These are phyloP conservation scores for Xylaria grammica DNA, from an alignment of 495 filamentous ascomycete genomes.

Conservation along the genomic window DNA sequence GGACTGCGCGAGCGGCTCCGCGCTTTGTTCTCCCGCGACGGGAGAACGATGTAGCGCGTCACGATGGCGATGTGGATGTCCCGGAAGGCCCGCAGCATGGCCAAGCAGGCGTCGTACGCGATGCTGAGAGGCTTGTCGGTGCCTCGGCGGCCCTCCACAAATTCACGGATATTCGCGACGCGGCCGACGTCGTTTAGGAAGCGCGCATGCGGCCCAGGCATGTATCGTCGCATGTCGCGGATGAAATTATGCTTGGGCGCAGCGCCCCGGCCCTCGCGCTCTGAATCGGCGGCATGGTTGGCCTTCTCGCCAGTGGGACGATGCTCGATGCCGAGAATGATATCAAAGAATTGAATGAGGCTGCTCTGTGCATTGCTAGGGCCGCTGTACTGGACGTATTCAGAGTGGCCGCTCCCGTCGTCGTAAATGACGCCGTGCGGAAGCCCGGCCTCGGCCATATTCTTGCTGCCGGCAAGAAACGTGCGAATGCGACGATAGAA, in stretches of 20 bases:
- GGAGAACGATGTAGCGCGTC: constrained; percentile 91
- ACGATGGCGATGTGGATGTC: constrained; percentile 98
- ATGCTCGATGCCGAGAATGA: constrained; percentile 89
- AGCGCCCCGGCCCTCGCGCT: constrained; percentile 57
- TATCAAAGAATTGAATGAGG: constrained; percentile 92
- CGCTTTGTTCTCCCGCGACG: constrained; percentile 54
- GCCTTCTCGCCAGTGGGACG: constrained; percentile 80
- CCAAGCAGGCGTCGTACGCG: constrained; percentile 89
- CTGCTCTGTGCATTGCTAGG: constrained; percentile 97
- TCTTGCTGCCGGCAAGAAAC: constrained; percentile 93
- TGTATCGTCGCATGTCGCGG: constrained; percentile 93
- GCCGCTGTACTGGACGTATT: constrained; percentile 80
- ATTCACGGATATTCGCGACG: constrained; percentile 88
- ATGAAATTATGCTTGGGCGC: constrained; percentile 85
- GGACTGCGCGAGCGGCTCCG: constrained; percentile 53
- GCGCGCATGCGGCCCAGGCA: constrained; percentile 89
- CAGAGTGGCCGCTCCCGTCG: constrained; percentile 66
- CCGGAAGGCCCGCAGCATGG: constrained; percentile 86
- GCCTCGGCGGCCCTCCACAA: constrained; percentile 66
- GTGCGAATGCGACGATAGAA: constrained; percentile 95
- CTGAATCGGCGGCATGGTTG: constrained; percentile 48
- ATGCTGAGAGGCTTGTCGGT: constrained; percentile 69
- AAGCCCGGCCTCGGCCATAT: constrained; percentile 91
- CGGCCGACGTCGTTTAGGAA: constrained; percentile 81
- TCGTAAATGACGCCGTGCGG: constrained; percentile 89